Evolutionary conservation across 345 rosid genomes (phyloP).

Genomic region (Salix purpurea): DNA sequence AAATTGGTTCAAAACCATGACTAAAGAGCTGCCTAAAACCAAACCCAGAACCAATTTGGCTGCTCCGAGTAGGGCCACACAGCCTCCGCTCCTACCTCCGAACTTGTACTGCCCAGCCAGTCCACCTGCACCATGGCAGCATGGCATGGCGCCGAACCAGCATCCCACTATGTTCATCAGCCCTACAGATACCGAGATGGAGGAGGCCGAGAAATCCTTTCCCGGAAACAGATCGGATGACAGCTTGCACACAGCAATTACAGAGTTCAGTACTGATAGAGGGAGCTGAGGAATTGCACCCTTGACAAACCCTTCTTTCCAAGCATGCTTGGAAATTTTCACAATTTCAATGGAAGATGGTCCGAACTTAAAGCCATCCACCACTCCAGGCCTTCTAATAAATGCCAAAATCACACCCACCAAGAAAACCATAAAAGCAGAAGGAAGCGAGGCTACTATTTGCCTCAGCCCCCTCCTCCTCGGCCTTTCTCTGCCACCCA

Average conservation of each 20-base stretch:
- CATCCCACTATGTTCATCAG: conserved; percentile 78
- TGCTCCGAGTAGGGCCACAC: conserved; percentile 64
- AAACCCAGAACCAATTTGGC: conserved; percentile 59
- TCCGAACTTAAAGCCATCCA: conserved; percentile 47
- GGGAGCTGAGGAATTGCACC: conserved; percentile 84
- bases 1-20: conserved; percentile 53
- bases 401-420: conserved; percentile 63
- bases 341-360: conserved; percentile 52
- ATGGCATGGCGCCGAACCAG: conserved; percentile 92
- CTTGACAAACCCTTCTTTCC: conserved; percentile 76
- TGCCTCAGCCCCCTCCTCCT: conserved; percentile 34
- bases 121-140: conserved; percentile 90
- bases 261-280: conserved; percentile 70
- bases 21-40: conserved; percentile 65
- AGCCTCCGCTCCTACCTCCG: conserved; percentile 84
- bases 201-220: conserved; percentile 62
- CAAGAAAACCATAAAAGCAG: conserved; percentile 65
- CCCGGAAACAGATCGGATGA: conserved; percentile 70
- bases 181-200: conserved; percentile 67
- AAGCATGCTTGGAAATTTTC: conserved; percentile 44
- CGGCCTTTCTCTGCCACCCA: conserved; percentile 18
- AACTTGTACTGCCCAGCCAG: conserved; percentile 86
- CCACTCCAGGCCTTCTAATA: conserved; percentile 48
- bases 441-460: conserved; percentile 46
- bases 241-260: conserved; percentile 78